A percentile compares a stretch with the other conserved stretches of the same genome.
These are phyloP conservation scores for Berberis vulgaris DNA, from an alignment of 164 flowering plant genomes.

Conservation along the genomic window DNA sequence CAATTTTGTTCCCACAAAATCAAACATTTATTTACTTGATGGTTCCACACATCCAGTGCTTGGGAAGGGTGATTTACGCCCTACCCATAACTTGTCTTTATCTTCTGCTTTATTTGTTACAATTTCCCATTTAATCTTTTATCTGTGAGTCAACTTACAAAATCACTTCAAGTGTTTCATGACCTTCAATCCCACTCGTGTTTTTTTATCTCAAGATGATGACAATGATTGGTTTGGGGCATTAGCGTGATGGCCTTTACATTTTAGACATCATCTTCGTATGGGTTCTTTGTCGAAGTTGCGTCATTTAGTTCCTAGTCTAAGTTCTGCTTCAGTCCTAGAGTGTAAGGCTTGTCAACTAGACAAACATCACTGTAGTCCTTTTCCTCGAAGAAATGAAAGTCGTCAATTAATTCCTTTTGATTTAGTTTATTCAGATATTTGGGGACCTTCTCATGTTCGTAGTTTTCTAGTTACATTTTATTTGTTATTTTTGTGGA, in stretches of 20 bases:
- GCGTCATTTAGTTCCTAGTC: background rate
- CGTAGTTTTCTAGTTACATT: background rate
- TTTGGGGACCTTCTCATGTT: background rate
- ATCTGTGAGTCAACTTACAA: background rate
- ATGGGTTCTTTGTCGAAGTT: background rate
- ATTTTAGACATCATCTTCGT: background rate
- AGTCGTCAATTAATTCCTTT: background rate
- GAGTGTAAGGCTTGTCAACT: background rate
- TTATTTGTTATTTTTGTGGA: background rate
- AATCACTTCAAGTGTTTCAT: background rate
- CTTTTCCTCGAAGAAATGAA: background rate
- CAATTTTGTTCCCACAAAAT: background rate
- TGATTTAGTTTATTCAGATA: background rate
- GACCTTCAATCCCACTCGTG: background rate
- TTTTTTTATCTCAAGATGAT: background rate
- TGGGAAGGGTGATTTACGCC: background rate
- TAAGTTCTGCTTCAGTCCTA: background rate
- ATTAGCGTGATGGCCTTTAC: background rate
- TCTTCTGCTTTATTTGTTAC: background rate
- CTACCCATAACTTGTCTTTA: background rate
- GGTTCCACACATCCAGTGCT: background rate
- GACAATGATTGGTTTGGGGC: background rate
- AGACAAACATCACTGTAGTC: background rate
- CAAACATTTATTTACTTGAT: too few relatives aligned
- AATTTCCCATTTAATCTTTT: background rate